phyloP scores from a whole-genome alignment of 306 rosid genomes.

The Gastrolobium villosum region DNA sequence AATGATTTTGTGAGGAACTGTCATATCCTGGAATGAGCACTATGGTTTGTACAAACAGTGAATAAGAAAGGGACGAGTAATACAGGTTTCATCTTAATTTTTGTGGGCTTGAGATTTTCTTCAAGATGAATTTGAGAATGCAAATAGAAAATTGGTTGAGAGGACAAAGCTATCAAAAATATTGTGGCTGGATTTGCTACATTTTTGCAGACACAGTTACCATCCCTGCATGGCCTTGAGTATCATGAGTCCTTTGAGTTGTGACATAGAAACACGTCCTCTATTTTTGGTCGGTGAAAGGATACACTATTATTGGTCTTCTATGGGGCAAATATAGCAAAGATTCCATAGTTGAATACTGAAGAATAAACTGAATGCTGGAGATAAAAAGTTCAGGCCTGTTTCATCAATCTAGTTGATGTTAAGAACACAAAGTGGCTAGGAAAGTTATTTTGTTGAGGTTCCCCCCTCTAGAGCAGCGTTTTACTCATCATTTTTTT shows the following conservation, averaged over 20 bases:
- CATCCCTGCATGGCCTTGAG: constrained; percentile 61
- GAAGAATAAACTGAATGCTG: constrained; percentile 70
- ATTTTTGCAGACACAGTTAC: constrained; percentile 60
- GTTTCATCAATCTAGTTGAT: constrained; percentile 67
- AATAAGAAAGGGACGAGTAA: constrained; percentile 49
- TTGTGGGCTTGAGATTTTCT: constrained; percentile 59
- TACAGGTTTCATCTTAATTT: constrained; percentile 64
- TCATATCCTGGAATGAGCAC: constrained; percentile 80
- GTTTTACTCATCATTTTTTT: constrained; percentile 57
- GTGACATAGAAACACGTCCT: constrained; percentile 73
- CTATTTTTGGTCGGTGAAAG: constrained; percentile 76
- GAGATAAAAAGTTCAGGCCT: constrained; percentile 55
- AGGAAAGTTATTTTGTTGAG: constrained; percentile 67
- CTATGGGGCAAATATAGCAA: constrained; percentile 62
- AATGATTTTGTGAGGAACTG: constrained; percentile 93
- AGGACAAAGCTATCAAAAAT: constrained; percentile 51
- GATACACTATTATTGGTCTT: constrained; percentile 69
- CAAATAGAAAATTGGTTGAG: constrained; percentile 60
- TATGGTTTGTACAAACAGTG: constrained; percentile 50
- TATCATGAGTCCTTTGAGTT: constrained; percentile 72
- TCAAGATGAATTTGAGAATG: constrained; percentile 57
- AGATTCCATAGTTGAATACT: constrained; percentile 63
- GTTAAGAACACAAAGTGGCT: constrained; percentile 63
- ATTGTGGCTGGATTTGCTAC: constrained; percentile 55
- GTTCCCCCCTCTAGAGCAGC: constrained; percentile 67